Percentiles rank a stretch among this genome's conserved stretches.
phyloP scores from a whole-genome alignment of 108 stramenopile species.

The Cyclotella cryptica region DNA sequence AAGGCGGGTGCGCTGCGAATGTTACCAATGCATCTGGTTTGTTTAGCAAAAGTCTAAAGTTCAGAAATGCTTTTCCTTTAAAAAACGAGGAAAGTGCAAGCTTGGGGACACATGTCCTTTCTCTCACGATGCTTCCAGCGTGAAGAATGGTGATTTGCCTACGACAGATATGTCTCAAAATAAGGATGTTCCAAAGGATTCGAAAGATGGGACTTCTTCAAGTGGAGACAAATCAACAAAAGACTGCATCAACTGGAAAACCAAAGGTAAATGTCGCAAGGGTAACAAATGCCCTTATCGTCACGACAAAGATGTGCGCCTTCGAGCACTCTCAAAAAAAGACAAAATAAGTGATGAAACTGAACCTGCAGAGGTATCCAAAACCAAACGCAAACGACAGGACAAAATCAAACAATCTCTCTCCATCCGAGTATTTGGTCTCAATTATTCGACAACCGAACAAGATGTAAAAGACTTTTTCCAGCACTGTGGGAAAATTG shows the following conservation, averaged over 20 bases:
- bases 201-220: too few relatives aligned
- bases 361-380: slow-evolving; percentile 6
- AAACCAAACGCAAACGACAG: slow-evolving; percentile 21
- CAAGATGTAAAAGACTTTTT: slow-evolving; percentile 70
- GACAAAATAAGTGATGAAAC: slow-evolving; percentile 21
- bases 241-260: slow-evolving; percentile 87
- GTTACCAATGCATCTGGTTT: not conserved
- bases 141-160: slow-evolving; percentile 12
- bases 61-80: slow-evolving; percentile 75
- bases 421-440: slow-evolving; percentile 79
- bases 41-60: slow-evolving; percentile 36
- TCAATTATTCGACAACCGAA: slow-evolving; percentile 77
- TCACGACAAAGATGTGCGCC: slow-evolving; percentile 63
- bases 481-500: slow-evolving; percentile 61
- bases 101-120: slow-evolving; percentile 76
- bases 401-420: slow-evolving; percentile 63
- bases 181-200: not conserved
- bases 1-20: slow-evolving; percentile 60
- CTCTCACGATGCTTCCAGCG: slow-evolving; percentile 61
- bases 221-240: slow-evolving; percentile 28
- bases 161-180: slow-evolving; percentile 1
- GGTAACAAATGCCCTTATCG: slow-evolving; percentile 67
- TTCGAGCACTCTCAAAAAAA: slow-evolving; percentile 54
- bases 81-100: slow-evolving; percentile 69
- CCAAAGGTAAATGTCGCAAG: slow-evolving; percentile 85